phyloP scores from a whole-genome alignment of 1,284 basidiomycete genomes.

The Melampsora larici-populina region DNA sequence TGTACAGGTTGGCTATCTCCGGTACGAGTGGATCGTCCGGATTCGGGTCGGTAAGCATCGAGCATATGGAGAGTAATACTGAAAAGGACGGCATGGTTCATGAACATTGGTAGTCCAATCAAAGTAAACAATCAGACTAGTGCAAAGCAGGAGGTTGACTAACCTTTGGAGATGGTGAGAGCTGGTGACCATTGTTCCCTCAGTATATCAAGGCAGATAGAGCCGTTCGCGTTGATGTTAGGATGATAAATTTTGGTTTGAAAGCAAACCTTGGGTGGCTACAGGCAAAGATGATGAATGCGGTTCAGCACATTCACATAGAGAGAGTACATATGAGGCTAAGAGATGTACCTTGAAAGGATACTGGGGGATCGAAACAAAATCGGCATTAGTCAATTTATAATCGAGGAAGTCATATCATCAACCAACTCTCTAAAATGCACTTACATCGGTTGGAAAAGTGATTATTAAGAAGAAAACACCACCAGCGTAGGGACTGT shows the following conservation, averaged over 20 bases:
- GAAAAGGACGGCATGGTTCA: not conserved
- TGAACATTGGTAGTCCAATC: not conserved
- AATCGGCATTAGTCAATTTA: not conserved
- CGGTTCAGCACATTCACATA: not conserved
- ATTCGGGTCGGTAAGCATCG: conserved; percentile 95
- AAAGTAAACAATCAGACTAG: not conserved
- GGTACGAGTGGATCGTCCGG: conserved; percentile 79
- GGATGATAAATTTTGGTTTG: conserved; percentile 84
- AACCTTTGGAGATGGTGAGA: conserved; percentile 96
- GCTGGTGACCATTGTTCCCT: conserved; percentile 89
- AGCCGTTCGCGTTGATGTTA: conserved; percentile 96
- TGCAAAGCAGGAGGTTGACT: conserved; percentile 47
- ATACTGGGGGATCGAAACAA: conserved; percentile 58
- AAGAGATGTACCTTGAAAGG: conserved; percentile 68
- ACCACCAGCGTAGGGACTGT: conserved; percentile 91
- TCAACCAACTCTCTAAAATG: not conserved
- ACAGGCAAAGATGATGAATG: not conserved
- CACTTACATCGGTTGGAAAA: conserved; percentile 71
- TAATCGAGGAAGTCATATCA: not conserved
- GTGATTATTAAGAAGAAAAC: conserved; percentile 67
- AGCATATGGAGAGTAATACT: conserved; percentile 92
- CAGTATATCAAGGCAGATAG: conserved; percentile 96
- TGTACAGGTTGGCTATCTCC: conserved; percentile 77
- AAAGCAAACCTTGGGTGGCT: conserved; percentile 97
- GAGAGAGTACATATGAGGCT: conserved; percentile 39